Conservation (phyloP, 179 eudicot genomes). For the Beta macrorhiza region DNA sequence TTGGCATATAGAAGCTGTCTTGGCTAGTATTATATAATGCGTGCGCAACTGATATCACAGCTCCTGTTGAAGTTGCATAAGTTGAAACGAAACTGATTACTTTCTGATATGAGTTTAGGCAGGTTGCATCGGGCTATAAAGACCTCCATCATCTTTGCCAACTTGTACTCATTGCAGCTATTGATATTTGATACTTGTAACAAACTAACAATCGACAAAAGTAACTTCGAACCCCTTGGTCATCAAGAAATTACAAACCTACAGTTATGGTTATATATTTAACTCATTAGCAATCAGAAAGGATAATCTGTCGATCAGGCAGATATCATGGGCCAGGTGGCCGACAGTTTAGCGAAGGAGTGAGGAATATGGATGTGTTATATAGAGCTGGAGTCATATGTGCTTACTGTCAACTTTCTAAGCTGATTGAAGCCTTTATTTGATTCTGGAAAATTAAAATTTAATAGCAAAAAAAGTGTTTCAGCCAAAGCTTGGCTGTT, state of each 20-base stretch:
- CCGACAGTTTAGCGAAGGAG: not conserved
- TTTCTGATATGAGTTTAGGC: too few species aligned
- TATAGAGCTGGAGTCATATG: not conserved
- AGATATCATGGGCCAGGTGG: not conserved
- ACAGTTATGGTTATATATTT: not conserved
- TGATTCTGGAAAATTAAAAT: too few species aligned
- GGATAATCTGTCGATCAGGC: not conserved
- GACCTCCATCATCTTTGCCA: too few species aligned
- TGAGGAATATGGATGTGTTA: too few species aligned
- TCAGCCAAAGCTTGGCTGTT: too few species aligned
- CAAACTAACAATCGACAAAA: not conserved
- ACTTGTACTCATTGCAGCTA: not conserved
- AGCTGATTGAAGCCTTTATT: not conserved
- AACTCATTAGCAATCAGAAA: not conserved
- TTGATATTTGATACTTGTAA: not conserved
- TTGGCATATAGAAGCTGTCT: not conserved
- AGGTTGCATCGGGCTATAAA: too few species aligned
- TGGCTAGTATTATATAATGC: not conserved
- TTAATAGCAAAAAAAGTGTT: too few species aligned
- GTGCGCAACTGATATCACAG: not conserved
- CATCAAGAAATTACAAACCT: not conserved
- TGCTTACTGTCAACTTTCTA: not conserved
- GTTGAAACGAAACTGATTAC: too few species aligned
- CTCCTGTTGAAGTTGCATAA: not conserved
- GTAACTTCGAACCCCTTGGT: not conserved